Conservation (phyloP, 352 stramenopile species). For the Pythium angustatum region DNA sequence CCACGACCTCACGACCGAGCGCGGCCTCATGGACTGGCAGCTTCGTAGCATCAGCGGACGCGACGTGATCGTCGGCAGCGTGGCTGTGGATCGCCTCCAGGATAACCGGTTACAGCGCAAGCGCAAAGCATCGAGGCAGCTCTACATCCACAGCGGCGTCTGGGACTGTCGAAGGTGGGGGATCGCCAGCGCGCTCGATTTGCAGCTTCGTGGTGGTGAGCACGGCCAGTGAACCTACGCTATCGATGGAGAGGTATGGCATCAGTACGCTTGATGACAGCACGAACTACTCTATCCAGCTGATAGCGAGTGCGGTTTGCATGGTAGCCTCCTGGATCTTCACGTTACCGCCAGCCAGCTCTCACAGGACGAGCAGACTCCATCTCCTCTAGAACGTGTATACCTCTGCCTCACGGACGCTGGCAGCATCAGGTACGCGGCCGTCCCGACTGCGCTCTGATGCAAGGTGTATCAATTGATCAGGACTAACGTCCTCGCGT, state of each 20-base stretch:
- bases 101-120: slow-evolving; percentile 23
- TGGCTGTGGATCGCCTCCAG: slow-evolving; percentile 7
- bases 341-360: background rate
- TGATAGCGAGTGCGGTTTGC: no score
- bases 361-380: background rate
- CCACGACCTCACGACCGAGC: slow-evolving; percentile 12
- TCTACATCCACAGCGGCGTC: background rate
- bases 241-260: slow-evolving; percentile 12
- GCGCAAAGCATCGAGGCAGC: slow-evolving; percentile 9
- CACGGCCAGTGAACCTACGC: slow-evolving; percentile 3
- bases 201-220: slow-evolving; percentile 16
- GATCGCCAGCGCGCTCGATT: background rate
- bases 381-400: slow-evolving; percentile 1
- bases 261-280: background rate
- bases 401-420: slow-evolving; percentile 21
- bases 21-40: slow-evolving; percentile 15
- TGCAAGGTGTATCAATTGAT: no score
- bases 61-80: slow-evolving; percentile 14
- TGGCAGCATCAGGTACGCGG: slow-evolving; percentile 13
- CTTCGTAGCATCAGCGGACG: background rate
- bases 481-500: no score
- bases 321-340: slow-evolving; percentile 8
- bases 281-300: background rate
- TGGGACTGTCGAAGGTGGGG: background rate
- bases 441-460: background rate